Evolutionary conservation across 139 green algal genomes (phyloP).

Genomic region (Spirogloea muscicola): DNA sequence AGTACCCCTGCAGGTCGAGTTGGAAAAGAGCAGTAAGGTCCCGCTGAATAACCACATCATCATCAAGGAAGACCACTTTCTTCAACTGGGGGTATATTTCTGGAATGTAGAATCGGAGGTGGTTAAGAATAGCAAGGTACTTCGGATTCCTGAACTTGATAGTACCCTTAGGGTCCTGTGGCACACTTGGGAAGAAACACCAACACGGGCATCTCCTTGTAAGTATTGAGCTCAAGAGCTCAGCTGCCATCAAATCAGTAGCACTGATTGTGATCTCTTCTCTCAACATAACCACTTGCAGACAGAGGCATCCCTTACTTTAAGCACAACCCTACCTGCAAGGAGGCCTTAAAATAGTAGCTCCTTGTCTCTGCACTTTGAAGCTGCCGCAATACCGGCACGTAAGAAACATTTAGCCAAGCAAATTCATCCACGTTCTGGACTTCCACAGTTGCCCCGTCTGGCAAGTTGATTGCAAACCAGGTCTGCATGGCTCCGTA

Average conservation of each 20-base stretch:
- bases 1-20: constrained; percentile 21
- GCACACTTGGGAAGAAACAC: too few relatives aligned
- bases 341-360: constrained; percentile 44
- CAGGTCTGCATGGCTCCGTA: constrained; percentile 24
- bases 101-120: constrained; percentile 32
- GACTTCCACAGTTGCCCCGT: constrained; percentile 19
- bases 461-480: constrained; percentile 19
- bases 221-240: too few relatives aligned
- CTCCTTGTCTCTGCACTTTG: constrained; percentile 7
- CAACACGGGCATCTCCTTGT: too few relatives aligned
- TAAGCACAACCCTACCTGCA: constrained; percentile 11
- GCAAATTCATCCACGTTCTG: constrained; percentile 5
- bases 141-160: constrained; percentile 39
- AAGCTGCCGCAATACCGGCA: constrained; percentile 33
- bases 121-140: constrained; percentile 39
- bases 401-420: constrained; percentile 38
- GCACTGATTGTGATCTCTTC: too few relatives aligned
- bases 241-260: too few relatives aligned
- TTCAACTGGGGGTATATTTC: constrained; percentile 33
- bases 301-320: too few relatives aligned
- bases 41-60: constrained; percentile 29
- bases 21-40: constrained; percentile 17
- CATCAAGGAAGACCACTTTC: constrained; percentile 36
- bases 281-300: too few relatives aligned
- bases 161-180: constrained; percentile 17